A percentile compares a stretch with the other conserved stretches of the same genome.
Conservation (phyloP, 345 rosid species). For the Salix koriyanagi region DNA sequence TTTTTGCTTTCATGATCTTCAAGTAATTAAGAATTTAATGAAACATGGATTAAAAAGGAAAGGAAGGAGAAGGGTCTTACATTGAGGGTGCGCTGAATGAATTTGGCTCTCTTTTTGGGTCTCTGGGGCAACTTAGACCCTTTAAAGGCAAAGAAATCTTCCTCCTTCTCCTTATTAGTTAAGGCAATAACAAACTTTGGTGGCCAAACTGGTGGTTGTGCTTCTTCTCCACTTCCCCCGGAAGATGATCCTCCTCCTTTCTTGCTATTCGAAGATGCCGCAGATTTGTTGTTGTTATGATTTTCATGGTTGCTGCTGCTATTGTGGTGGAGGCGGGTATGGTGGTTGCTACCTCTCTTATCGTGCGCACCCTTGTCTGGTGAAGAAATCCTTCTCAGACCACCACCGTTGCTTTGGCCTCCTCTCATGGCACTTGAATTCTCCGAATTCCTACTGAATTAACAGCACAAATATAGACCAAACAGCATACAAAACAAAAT, state of each 20-base stretch:
- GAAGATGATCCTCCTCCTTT: slow-evolving; percentile 61
- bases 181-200: slow-evolving; percentile 68
- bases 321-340: slow-evolving; percentile 8
- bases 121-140: slow-evolving; percentile 75
- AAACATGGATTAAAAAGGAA: not conserved
- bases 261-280: slow-evolving; percentile 50
- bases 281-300: slow-evolving; percentile 36
- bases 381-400: slow-evolving; percentile 37
- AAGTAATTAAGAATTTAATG: too few species aligned
- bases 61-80: slow-evolving; percentile 30
- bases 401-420: slow-evolving; percentile 52
- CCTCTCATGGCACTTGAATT: slow-evolving; percentile 62
- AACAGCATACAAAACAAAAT: not conserved
- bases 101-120: slow-evolving; percentile 71
- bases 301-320: not conserved
- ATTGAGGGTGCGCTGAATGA: slow-evolving; percentile 67
- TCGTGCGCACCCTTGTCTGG: slow-evolving; percentile 55
- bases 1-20: not conserved
- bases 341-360: slow-evolving; percentile 31
- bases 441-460: slow-evolving; percentile 49
- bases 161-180: slow-evolving; percentile 78
- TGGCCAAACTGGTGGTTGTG: slow-evolving; percentile 51
- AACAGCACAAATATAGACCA: not conserved
- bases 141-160: slow-evolving; percentile 65
- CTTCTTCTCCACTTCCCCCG: slow-evolving; percentile 54